Base-by-base conservation (phyloP, 2,329 filamentous ascomycete species). In the Alternaria brassicicola region DNA sequence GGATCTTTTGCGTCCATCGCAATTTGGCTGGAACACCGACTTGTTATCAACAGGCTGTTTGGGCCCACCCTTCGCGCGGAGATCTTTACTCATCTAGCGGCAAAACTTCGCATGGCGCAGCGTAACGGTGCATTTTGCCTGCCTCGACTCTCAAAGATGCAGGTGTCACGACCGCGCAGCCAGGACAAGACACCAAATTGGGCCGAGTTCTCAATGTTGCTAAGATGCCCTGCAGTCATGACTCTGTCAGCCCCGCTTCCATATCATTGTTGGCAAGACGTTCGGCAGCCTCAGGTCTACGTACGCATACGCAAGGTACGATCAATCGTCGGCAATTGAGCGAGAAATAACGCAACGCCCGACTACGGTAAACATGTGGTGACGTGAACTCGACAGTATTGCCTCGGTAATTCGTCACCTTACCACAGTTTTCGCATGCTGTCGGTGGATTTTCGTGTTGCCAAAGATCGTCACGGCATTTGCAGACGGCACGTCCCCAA, bases 21-120 rank as follows among this genome's bases (percentile, higher is more conserved):
- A 47, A 47, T 47, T 47, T 47, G 19, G 43, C 19, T 35, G 28
- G 9, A 46, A 46, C 43, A 17, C 17, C 43, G 13, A 31, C 30
- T 33, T 46, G 28, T 46, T 33, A 19, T 31, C 43, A 46, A 15
- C 13, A 33, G 26, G 26, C 28, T 31, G 43, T 30, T 46, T 46
- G 19, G 30, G 30, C 5, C 43, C 43, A 47, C 43, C 43, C 28
- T 23, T 21, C 19, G 21, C 30, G 26, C 43, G 43, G 28, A 47
- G 43, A 47, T 47, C 43, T 13, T 33, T 47, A 15, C 43, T 47
- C 19, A 21, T 21, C n/a, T 17, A 30, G 48, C 49, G 46, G 45
- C 46, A 17, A 13, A 38, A 30, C 25, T 60, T 38, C 57, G 39
- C 46, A 58, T 58, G 55, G 53, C 46, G 58, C 46, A 55, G 43